phyloP scores from a whole-genome alignment of 2,329 filamentous ascomycete genomes.

The Clonostachys solani region DNA sequence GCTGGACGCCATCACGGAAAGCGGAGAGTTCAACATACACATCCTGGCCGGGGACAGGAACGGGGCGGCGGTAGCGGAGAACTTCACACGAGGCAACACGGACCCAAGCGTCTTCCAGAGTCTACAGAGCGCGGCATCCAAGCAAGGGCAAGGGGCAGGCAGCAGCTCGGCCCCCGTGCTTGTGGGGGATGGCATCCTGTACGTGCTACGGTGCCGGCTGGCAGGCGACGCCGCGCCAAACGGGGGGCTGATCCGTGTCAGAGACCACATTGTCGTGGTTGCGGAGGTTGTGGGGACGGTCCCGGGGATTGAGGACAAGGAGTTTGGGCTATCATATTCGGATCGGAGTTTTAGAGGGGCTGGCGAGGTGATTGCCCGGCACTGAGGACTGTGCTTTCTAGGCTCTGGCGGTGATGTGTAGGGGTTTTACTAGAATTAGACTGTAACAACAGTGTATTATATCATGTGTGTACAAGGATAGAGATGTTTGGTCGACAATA shows the following conservation, averaged over 20 bases:
- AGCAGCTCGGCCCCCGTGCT: slow-evolving; percentile 31
- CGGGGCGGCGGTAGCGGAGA: slow-evolving; percentile 45
- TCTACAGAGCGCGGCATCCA: slow-evolving; percentile 10
- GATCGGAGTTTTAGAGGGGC: slow-evolving; percentile 42
- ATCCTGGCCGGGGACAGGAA: slow-evolving; percentile 40
- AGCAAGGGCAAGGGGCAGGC: neutral
- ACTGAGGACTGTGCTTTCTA: too few relatives aligned
- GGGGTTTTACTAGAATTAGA: too few relatives aligned
- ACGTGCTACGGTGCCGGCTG: slow-evolving; percentile 38
- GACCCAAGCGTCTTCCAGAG: slow-evolving; percentile 30
- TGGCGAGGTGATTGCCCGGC: slow-evolving; percentile 23
- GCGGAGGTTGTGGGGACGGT: slow-evolving; percentile 45
- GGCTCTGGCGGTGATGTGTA: too few relatives aligned
- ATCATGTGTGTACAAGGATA: too few relatives aligned
- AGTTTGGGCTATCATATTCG: slow-evolving; percentile 43
- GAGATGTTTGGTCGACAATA: too few relatives aligned
- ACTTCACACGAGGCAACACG: slow-evolving; percentile 45
- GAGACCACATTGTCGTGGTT: slow-evolving; percentile 48
- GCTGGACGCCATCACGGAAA: slow-evolving; percentile 39
- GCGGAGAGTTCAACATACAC: slow-evolving; percentile 48
- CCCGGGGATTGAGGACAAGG: slow-evolving; percentile 15
- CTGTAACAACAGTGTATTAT: too few relatives aligned
- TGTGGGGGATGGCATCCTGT: slow-evolving; percentile 46
- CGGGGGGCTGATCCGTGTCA: slow-evolving; percentile 37
- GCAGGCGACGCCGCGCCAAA: slow-evolving; percentile 27